These are phyloP conservation scores for Neocucurbitaria cava DNA, from an alignment of 2,329 filamentous ascomycete genomes.

Conservation along the genomic window DNA sequence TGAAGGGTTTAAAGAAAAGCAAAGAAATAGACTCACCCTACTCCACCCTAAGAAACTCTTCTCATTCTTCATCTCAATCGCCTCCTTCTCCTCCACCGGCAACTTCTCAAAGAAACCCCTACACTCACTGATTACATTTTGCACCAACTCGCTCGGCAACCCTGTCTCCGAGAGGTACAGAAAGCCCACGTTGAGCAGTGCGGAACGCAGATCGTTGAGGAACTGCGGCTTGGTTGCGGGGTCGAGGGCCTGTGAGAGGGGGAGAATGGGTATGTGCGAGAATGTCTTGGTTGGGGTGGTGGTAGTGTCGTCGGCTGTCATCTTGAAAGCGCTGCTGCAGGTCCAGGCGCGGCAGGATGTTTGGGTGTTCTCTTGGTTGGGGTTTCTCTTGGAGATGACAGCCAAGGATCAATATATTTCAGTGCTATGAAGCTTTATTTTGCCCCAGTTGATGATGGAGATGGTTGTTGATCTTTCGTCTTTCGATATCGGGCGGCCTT, in stretches of 20 bases:
- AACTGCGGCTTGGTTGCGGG: constrained; percentile 76
- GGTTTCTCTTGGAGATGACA: too few relatives aligned
- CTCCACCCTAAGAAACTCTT: constrained; percentile 57
- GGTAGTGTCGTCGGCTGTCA: not conserved
- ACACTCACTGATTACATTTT: constrained; percentile 71
- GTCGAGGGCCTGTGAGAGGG: constrained; percentile 71
- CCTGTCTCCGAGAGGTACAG: constrained; percentile 80
- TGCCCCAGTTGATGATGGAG: not conserved
- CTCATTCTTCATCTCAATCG: constrained; percentile 60
- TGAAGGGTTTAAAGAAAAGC: not conserved
- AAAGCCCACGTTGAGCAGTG: constrained; percentile 86
- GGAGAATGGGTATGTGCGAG: constrained; percentile 77
- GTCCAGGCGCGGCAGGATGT: too few relatives aligned
- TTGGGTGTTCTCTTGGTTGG: too few relatives aligned
- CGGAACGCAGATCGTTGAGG: constrained; percentile 72
- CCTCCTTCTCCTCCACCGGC: constrained; percentile 75
- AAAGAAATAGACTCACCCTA: constrained; percentile 45
- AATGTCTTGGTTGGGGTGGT: constrained; percentile 57
- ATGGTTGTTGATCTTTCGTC: not conserved
- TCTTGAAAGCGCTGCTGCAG: not conserved
- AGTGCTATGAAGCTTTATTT: not conserved
- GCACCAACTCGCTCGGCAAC: constrained; percentile 65
- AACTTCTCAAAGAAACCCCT: constrained; percentile 76
- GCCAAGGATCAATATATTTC: too few relatives aligned
- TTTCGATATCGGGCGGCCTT: not conserved